Base-by-base conservation (phyloP, 2,329 filamentous ascomycete species). In the Parastagonospora nodorum region DNA sequence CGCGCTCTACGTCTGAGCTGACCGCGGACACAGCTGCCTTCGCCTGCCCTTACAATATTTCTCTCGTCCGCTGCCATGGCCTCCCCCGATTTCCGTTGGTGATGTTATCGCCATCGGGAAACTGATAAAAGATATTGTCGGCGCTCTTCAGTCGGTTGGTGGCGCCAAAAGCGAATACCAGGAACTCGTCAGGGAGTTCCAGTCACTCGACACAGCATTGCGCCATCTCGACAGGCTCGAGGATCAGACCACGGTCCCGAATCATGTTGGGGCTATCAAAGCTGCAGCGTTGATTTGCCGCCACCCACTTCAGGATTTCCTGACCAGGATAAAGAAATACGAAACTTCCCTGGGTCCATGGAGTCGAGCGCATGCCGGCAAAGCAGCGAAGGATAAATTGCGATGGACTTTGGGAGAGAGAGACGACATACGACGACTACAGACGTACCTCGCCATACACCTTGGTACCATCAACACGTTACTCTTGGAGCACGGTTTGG, bases 161-260 rank as follows among this genome's bases (percentile, higher is more conserved):
- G 49, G 52, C n/a, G 45, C 52, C 1, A 47, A 40, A 46, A 44
- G 45, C 8, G 53, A 58, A 14, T 58, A 58, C 28, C 53, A 53
- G 19, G 52, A 56, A 39, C 33, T 58, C 8, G 35, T 58, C 4
- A 29, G 46, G 5, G 52, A 53, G 32, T 32, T 56, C 1, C 5
- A 49, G 5, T 32, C 11, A 11, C 50, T 58, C 27, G 2, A 45
- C 1, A 10, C 38, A 29, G 53, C 50, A n/a, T 45, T 58, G 10
- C 14, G 31, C 12, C 38, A 51, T 12, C 42, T 58, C 15, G 51
- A 55, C n/a, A 38, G 38, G 16, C 45, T 58, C 9, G 14, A 42
- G 2, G 4, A n/a, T 28, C 5, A n/a, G n/a, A 8, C 33, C 30
- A 2, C 30, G 14, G n/a, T 8, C 24, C 32, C 27, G 36, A 24